Evolutionary conservation across 2,329 filamentous ascomycete genomes (phyloP), one percentile per base, ranked within the genome.

Genomic region (Diplodia intermedia): DNA sequence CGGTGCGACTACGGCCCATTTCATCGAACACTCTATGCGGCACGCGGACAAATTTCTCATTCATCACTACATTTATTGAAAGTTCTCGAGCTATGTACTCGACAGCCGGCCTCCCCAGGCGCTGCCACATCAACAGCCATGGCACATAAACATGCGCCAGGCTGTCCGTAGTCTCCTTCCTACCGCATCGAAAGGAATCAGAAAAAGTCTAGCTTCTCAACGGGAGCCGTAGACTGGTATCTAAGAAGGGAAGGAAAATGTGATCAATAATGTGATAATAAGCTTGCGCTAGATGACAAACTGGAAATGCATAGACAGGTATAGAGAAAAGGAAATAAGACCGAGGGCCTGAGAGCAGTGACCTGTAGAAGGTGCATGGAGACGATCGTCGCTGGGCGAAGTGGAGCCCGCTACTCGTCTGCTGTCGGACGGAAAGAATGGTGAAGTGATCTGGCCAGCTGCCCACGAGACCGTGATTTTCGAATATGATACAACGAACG

Each of bases 201-300:
- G 56, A 67, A 67, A 31, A 50, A 67, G 66, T 67, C 66, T 62
- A 67, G 26, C 66, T 65, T 65, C 57, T 14, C n/a, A 31, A n/a
- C 15, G n/a, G 54, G 72, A 69, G 73, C 72, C 76, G 69, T 71
- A 75, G 76, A 78, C 77, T 78, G 78, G 78, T 79, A 79, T 79
- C 78, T 78, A 78, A 77, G 77, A 79, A 79, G 71, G 57, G 75
- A 78, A 70, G 20, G 68, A 77, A 76, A 72, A 47, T 52, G 66
- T 67, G 65, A 73, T 36, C 53, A 66, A 71, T 73, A 72, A 75
- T 73, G 73, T 68, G 73, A 70, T 73, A 73, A 70, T 75, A 74
- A 75, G 65, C 65, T 67, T 50, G 65, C 65, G 63, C 63, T 67
- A 52, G 55, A 75, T 71, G 71, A 72, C 67, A 72, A 57, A 67